phyloP scores from a whole-genome alignment of 139 green algal species.

The Pseudopediastrum boryanum region DNA sequence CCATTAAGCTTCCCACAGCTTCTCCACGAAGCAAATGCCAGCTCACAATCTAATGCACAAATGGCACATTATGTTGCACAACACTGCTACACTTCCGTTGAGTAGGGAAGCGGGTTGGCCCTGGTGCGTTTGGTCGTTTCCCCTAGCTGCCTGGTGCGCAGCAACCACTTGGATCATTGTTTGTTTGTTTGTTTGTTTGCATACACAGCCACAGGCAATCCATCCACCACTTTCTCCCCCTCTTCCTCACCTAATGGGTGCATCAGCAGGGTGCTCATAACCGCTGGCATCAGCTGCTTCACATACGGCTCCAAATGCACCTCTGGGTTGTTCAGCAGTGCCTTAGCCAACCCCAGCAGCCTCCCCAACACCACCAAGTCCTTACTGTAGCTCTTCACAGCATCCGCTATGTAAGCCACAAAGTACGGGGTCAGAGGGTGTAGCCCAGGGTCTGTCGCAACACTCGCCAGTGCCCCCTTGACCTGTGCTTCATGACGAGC shows the following conservation, averaged over 20 bases:
- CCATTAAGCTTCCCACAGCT: too few relatives aligned
- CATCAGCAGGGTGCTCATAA: constrained; percentile 82
- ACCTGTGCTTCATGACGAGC: constrained; percentile 20
- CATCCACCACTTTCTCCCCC: too few relatives aligned
- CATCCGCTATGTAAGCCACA: constrained; percentile 71
- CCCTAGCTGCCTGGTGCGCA: too few relatives aligned
- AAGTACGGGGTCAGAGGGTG: constrained; percentile 88
- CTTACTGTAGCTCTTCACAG: constrained; percentile 56
- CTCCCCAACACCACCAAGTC: constrained; percentile 17
- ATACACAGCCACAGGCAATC: too few relatives aligned
- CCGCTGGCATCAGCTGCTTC: constrained; percentile 81
- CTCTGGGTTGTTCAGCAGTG: constrained; percentile 74
- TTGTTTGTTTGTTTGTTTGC: too few relatives aligned
- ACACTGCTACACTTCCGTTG: too few relatives aligned
- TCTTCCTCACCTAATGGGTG: constrained; percentile 55
- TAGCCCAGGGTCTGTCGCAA: constrained; percentile 73
- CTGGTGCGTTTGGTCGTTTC: too few relatives aligned
- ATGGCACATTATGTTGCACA: too few relatives aligned
- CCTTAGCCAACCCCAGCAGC: constrained; percentile 45
- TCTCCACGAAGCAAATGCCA: too few relatives aligned
- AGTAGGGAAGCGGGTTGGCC: too few relatives aligned
- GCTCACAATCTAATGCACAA: too few relatives aligned
- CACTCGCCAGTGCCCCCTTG: constrained; percentile 49
- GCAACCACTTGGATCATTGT: too few relatives aligned
- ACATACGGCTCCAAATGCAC: constrained; percentile 82